phyloP scores from a whole-genome alignment of 2,329 filamentous ascomycete species.

The Arthrinium puccinioides region DNA sequence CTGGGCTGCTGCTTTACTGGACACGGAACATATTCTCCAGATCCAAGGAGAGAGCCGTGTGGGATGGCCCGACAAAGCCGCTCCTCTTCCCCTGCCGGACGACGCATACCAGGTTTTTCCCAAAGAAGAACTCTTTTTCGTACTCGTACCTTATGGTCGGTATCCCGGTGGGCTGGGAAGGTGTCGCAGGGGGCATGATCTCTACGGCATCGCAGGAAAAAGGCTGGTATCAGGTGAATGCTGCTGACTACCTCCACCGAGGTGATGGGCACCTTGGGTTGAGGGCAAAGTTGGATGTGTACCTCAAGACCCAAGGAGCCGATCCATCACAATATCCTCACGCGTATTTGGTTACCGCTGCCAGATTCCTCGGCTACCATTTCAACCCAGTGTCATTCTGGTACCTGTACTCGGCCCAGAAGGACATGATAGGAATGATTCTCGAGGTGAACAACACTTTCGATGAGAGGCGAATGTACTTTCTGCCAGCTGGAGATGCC shows the following conservation, averaged over 20 bases:
- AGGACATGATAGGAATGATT: conserved; percentile 55
- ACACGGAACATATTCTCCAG: background rate
- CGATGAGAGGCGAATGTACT: conserved; percentile 61
- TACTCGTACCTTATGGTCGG: conserved; percentile 67
- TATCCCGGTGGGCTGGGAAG: conserved; percentile 57
- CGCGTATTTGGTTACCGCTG: conserved; percentile 65
- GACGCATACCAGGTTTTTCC: conserved; percentile 59
- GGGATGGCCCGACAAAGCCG: conserved; percentile 26
- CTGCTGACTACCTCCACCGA: conserved; percentile 54
- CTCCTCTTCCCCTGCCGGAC: conserved; percentile 59
- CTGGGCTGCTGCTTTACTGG: conserved; percentile 2
- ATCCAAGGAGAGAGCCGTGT: conserved; percentile 8
- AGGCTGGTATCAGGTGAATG: conserved; percentile 53
- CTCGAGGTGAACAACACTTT: conserved; percentile 74
- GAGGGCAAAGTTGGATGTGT: conserved; percentile 54
- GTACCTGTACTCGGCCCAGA: conserved; percentile 61
- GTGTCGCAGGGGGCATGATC: conserved; percentile 46
- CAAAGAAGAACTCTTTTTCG: conserved; percentile 58
- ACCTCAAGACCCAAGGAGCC: conserved; percentile 52
- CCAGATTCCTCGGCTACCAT: conserved; percentile 60
- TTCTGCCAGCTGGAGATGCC: conserved; percentile 36
- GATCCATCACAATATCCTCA: conserved; percentile 54
- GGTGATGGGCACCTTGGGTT: conserved; percentile 45
- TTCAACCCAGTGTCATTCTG: conserved; percentile 76
- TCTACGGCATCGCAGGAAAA: conserved; percentile 32